Evolutionary conservation across 176 grass and related monocot species (phyloP).

Genomic region (Juncus inflexus): DNA sequence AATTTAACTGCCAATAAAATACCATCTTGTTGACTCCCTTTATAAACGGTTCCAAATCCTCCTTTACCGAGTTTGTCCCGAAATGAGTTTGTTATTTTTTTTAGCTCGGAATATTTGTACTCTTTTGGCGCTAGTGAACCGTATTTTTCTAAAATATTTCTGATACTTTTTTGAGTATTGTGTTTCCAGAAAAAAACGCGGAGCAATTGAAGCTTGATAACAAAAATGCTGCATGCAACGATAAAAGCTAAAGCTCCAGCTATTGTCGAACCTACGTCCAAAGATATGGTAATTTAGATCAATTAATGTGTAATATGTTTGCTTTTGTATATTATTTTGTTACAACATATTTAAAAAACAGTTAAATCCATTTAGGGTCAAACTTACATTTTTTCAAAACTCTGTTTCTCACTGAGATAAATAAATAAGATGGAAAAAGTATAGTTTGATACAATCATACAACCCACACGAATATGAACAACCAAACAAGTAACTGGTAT

Average conservation of each 20-base stretch:
- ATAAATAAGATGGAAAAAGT: too few relatives aligned
- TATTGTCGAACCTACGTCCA: slow-evolving; percentile 4
- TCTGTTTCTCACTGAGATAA: too few relatives aligned
- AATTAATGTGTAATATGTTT: neutral
- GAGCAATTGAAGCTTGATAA: slow-evolving; percentile 10
- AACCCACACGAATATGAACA: too few relatives aligned
- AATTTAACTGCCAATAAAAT: slow-evolving; percentile 48
- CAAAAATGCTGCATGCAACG: neutral
- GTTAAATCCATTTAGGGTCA: too few relatives aligned
- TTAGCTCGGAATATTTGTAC: slow-evolving; percentile 45
- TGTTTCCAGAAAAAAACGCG: neutral
- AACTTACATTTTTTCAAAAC: too few relatives aligned
- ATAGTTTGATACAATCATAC: too few relatives aligned
- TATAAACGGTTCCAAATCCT: slow-evolving; percentile 54
- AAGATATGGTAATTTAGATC: neutral
- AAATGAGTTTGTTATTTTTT: slow-evolving; percentile 38
- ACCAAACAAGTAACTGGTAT: neutral
- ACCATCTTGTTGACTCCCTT: slow-evolving; percentile 28
- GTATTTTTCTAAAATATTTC: slow-evolving; percentile 15
- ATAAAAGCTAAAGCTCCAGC: slow-evolving; percentile 5
- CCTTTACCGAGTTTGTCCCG: slow-evolving; percentile 43
- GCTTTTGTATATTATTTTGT: neutral
- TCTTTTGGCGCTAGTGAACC: slow-evolving; percentile 43
- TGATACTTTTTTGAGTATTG: slow-evolving; percentile 16
- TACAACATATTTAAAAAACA: neutral